phyloP scores from a whole-genome alignment of 2,329 filamentous ascomycete species.

The Diaporthe vexans region DNA sequence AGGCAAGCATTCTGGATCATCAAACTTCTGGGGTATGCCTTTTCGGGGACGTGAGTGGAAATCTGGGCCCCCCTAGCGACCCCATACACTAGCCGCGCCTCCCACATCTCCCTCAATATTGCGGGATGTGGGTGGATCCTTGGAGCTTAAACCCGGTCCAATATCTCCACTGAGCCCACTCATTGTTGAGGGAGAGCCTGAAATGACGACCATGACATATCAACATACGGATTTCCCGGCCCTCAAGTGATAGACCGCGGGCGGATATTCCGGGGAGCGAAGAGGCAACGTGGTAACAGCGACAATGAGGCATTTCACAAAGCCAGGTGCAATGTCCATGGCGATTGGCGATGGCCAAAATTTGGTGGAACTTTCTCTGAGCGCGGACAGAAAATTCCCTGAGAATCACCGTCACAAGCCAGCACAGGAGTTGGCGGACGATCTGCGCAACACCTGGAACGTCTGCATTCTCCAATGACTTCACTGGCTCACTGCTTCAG shows the following conservation, averaged over 20 bases:
- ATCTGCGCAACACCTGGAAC: background rate
- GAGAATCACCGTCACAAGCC: background rate
- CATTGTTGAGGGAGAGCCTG: background rate
- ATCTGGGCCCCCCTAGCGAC: background rate
- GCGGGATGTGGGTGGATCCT: constrained; percentile 28
- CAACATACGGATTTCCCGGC: constrained; percentile 18
- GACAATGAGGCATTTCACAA: background rate
- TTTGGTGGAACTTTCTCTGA: background rate
- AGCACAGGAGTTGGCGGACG: background rate
- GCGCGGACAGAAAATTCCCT: background rate
- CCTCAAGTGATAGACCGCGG: background rate
- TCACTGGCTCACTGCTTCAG: background rate
- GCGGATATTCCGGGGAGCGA: constrained; percentile 2
- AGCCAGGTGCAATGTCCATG: background rate
- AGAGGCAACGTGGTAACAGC: background rate
- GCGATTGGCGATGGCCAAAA: background rate
- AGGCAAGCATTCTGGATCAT: constrained; percentile 17
- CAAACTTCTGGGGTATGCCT: constrained; percentile 2
- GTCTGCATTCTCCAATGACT: background rate
- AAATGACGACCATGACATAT: constrained; percentile 7
- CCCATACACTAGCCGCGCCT: background rate
- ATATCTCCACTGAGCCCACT: constrained; percentile 7
- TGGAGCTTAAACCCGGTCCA: constrained; percentile 10
- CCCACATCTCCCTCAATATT: background rate
- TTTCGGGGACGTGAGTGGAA: constrained; percentile 2